Evolutionary conservation across 176 grass and related monocot genomes (phyloP).

Genomic region (Hyparrhenia diplandra): DNA sequence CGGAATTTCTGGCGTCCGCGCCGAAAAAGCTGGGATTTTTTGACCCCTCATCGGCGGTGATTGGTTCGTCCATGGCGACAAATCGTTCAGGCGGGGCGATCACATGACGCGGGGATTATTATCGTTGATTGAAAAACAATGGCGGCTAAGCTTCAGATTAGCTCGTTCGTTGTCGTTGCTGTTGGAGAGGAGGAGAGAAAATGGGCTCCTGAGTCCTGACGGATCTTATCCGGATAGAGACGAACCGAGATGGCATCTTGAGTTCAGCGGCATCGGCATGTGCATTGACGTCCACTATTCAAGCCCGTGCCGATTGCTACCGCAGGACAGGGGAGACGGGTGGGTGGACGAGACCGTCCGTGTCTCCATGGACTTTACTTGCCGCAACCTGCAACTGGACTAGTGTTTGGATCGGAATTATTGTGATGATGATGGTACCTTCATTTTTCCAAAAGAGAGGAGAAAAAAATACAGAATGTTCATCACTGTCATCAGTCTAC

Average conservation of each 20-base stretch:
- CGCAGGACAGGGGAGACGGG: background rate
- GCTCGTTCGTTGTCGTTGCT: background rate
- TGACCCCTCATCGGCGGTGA: background rate
- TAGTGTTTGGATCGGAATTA: background rate
- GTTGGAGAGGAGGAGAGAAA: background rate
- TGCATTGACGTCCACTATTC: no score
- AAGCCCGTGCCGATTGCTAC: background rate
- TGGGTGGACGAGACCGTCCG: background rate
- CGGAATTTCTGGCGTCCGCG: background rate
- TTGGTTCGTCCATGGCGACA: background rate
- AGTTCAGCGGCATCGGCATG: background rate
- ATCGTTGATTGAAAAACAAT: background rate
- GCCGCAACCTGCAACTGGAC: background rate
- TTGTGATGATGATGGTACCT: no score
- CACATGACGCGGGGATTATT: background rate
- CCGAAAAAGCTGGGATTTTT: constrained; percentile 1
- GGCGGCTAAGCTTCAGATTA: background rate
- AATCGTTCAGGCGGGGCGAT: background rate
- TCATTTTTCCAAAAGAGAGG: no score
- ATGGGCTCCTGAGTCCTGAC: background rate
- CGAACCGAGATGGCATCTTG: background rate
- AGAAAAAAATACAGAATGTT: background rate
- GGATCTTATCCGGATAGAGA: background rate
- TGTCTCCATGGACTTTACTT: background rate
- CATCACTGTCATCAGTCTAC: background rate